Percentiles rank a stretch among this genome's conserved stretches.
Evolutionary conservation across 1,139 yeast species (phyloP).

Genomic region (Debaryomycetaceae sp.): DNA sequence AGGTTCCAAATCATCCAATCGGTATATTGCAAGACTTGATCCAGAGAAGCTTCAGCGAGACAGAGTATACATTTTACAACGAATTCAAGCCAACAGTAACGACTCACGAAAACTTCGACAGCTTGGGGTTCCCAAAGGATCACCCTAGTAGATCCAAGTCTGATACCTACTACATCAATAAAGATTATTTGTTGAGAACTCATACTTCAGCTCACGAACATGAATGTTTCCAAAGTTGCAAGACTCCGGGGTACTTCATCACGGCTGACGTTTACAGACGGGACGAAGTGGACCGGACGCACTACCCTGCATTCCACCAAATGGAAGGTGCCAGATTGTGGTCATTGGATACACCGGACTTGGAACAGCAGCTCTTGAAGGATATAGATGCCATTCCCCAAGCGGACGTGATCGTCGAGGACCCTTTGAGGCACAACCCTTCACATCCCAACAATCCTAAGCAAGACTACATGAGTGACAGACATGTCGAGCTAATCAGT

Average conservation of each 20-base stretch:
- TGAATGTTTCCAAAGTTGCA: conserved; percentile 64
- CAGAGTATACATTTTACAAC: conserved; percentile 79
- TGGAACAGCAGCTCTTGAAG: conserved; percentile 40
- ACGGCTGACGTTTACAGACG: conserved; percentile 95
- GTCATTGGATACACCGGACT: conserved; percentile 47
- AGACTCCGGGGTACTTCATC: conserved; percentile 85
- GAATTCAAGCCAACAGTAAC: conserved; percentile 83
- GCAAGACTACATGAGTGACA: conserved; percentile 68
- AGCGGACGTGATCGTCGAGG: conserved; percentile 72
- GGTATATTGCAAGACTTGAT: conserved; percentile 78
- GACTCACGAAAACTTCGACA: conserved; percentile 81
- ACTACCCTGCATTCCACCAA: conserved; percentile 96
- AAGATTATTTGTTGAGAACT: conserved; percentile 69
- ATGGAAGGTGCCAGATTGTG: conserved; percentile 95
- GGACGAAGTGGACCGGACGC: conserved; percentile 94
- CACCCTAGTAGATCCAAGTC: conserved; percentile 94
- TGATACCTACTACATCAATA: conserved; percentile 87
- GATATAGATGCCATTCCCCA: conserved; percentile 69
- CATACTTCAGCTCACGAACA: conserved; percentile 97
- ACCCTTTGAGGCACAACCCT: conserved; percentile 47
- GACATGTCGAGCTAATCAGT: conserved; percentile 66
- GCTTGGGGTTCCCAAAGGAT: conserved; percentile 82
- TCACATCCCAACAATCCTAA: conserved; percentile 69
- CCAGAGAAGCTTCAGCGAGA: conserved; percentile 59
- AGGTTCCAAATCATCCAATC: conserved; percentile 76